Conservation (phyloP, 1,139 yeast genomes). For the Lodderomyces theae region DNA sequence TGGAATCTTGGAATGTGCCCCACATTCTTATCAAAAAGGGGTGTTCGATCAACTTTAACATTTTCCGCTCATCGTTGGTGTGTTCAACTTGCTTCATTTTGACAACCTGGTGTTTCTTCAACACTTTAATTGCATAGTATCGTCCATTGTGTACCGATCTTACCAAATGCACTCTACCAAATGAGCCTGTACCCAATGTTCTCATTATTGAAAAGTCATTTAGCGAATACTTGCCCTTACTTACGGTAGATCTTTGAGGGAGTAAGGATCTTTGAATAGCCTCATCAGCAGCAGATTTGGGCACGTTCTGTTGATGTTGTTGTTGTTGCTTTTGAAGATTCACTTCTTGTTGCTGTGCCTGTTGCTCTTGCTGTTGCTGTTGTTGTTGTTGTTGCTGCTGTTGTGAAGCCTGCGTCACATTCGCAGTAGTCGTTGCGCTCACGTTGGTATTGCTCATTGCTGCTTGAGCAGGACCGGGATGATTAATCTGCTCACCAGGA, state of each 20-base stretch:
- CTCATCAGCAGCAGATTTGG: constrained; percentile 21
- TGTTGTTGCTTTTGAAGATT: constrained; percentile 10
- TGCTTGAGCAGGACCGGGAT: constrained; percentile 14
- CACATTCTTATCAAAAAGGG: constrained; percentile 63
- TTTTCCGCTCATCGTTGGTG: constrained; percentile 60
- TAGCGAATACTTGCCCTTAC: constrained; percentile 57
- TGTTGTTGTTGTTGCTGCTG: constrained; percentile 3
- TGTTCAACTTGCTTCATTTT: constrained; percentile 64
- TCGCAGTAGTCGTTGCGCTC: constrained; percentile 11
- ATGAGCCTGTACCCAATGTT: constrained; percentile 60
- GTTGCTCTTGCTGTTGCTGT: constrained; percentile 10
- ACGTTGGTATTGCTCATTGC: constrained; percentile 13
- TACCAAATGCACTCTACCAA: constrained; percentile 61
- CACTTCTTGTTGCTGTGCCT: constrained; percentile 12
- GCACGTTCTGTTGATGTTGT: constrained; percentile 7
- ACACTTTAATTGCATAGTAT: constrained; percentile 58
- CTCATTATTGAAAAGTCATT: constrained; percentile 53
- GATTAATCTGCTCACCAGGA: constrained; percentile 17
- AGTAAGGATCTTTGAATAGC: constrained; percentile 32
- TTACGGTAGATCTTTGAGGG: constrained; percentile 34
- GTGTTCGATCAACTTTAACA: constrained; percentile 55
- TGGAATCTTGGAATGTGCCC: constrained; percentile 62
- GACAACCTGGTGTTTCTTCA: constrained; percentile 57
- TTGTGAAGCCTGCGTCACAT: constrained; percentile 9
- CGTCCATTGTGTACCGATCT: constrained; percentile 59